Evolutionary conservation across 1,284 basidiomycete genomes (phyloP), one percentile per base, ranked within the genome.

Genomic region (Cronartium quercuum): DNA sequence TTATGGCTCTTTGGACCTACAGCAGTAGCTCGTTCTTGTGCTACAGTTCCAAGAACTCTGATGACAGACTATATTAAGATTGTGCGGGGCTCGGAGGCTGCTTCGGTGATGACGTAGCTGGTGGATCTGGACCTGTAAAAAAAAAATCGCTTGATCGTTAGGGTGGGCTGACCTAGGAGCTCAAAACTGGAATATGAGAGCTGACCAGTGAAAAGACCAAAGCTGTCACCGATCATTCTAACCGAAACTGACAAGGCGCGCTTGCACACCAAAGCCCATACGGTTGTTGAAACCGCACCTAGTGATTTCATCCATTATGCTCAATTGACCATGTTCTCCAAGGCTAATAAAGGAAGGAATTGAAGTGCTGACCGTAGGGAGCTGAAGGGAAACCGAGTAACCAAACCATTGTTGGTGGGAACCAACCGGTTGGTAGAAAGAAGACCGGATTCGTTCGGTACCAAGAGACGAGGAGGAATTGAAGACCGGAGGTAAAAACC

Each of bases 381-480:
- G 69, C 69, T 6, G 62, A 71, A 24, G 69, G 69, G 24, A 71
- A 57, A 42, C 61, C 41, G 34, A 71, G 44, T 41, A 71, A 38
- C 69, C 69, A 71, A 34, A 71, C 44, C 34, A 71, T 65, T 3
- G 44, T 41, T 10, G 69, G 15, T 7, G 69, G 69, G 75, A 94
- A 87, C 94, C 93, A 97, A 24, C 89, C 89, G 41, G 86, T 84
- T 0, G 94, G 94, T 2, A 96, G 86, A 83, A 88, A 97, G 82
- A 96, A 95, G 58, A 96, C 91, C n/a, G 93, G 88, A 34, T 88
- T 83, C 77, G 86, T 89, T 78, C 92, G 86, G 82, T 91, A 94
- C 89, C 89, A 94, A 89, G 91, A 93, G 12, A 91, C 90, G 60
- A 94, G 85, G 42, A 86, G 83, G 77, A 94, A 89, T 78, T 92